These are phyloP conservation scores for Solanum hybrid DNA, from an alignment of 305 asterid species.

Conservation along the genomic window DNA sequence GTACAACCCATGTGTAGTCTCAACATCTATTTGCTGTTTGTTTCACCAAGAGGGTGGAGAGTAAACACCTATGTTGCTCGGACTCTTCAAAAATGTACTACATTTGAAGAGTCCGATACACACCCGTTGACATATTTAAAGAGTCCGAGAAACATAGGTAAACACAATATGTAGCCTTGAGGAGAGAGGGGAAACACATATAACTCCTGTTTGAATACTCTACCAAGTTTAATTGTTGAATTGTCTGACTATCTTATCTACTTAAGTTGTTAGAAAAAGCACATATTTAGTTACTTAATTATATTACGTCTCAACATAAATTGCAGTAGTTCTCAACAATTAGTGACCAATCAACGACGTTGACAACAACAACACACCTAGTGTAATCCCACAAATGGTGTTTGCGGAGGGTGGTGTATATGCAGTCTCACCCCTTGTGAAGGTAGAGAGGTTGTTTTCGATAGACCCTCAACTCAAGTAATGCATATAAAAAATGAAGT, in stretches of 20 bases:
- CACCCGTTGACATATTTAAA: neutral
- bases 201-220: neutral
- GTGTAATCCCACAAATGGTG: neutral
- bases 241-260: neutral
- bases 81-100: neutral
- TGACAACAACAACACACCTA: neutral
- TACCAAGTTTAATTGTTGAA: neutral
- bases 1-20: neutral
- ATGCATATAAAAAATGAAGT: neutral
- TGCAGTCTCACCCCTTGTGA: neutral
- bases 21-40: neutral
- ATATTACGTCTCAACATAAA: neutral
- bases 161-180: neutral
- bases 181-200: neutral
- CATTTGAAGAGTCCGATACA: neutral
- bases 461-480: neutral
- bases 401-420: neutral
- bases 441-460: neutral
- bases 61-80: neutral
- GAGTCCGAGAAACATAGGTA: neutral
- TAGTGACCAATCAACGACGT: neutral
- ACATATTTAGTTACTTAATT: neutral
- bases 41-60: neutral
- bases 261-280: neutral
- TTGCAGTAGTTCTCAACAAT: neutral